Base-by-base conservation (phyloP, 1,284 basidiomycete genomes). In the Gastroboletus turbinatus region DNA sequence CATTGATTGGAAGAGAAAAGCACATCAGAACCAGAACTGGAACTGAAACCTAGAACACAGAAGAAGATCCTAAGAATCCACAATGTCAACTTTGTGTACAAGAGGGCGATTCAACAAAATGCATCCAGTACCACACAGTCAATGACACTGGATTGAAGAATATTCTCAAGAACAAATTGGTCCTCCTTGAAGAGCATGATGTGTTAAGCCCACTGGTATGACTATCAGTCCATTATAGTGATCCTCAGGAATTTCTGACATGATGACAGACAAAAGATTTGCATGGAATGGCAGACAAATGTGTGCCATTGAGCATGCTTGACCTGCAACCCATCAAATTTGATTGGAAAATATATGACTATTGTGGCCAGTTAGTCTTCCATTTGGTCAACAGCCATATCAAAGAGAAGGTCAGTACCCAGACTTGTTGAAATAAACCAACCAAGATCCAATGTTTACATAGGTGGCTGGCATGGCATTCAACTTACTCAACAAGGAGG, bases 41-140 rank as follows among this genome's bases (percentile, higher is more conserved):
- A 49, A 55, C 30, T 4, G 14, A 17, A 42, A 58, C 29, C 23
- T n/a, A n/a, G n/a, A n/a, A n/a, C n/a, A n/a, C 29, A 1, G 27
- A 40, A 17, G 30, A 17, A 40, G 10, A 13, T 32, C 9, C 32
- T 32, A 13, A 32, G 10, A 32, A 32, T 32, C 9, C 11, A 13
- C 14, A 6, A 44, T 44, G 25, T 17, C 8, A 23, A 9, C 2
- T 6, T 17, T 58, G 50, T 5, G 4, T 1, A 1, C 11, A 43
- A 36, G 21, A 59, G 52, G 16, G 55, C 0, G 29, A 38, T 4
- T 1, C 1, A 0, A 1, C 38, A 0, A 52, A 49, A 49, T 60
- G 52, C 0, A 1, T 52, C 0, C 52, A 49, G n/a, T 38, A 49
- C 23, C 9, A 3, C n/a, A 5, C 0, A 2, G 42, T 52, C 7